phyloP scores from a whole-genome alignment of 2,329 filamentous ascomycete genomes.

The Botrytis cinerea region DNA sequence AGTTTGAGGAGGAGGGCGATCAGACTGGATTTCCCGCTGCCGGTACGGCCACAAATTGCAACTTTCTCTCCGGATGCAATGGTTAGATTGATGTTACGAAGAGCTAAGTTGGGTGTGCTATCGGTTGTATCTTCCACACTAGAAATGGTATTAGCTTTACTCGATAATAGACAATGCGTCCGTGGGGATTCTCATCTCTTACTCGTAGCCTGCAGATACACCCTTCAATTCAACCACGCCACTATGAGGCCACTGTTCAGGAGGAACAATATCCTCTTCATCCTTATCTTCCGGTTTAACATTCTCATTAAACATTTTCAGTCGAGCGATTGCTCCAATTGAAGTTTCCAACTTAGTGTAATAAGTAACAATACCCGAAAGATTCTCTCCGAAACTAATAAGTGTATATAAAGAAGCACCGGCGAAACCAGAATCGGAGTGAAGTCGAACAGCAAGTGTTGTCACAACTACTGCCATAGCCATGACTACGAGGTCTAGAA shows the following conservation, averaged over 20 bases:
- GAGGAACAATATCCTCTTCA: background rate
- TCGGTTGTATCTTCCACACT: background rate
- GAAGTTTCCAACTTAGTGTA: background rate
- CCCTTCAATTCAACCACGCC: background rate
- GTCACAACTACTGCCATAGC: constrained; percentile 24
- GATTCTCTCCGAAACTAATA: background rate
- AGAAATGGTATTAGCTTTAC: background rate
- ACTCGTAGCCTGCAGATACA: background rate
- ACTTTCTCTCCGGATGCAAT: background rate
- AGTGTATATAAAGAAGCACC: background rate
- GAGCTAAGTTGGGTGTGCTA: background rate
- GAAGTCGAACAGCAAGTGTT: background rate
- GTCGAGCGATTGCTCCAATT: background rate
- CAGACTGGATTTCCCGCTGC: background rate
- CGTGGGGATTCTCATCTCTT: background rate
- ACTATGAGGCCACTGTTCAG: background rate
- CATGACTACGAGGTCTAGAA: constrained; percentile 34
- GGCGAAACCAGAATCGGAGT: background rate
- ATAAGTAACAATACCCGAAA: background rate
- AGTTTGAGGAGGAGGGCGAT: background rate
- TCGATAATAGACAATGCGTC: background rate
- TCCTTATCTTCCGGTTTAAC: background rate
- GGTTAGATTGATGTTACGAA: background rate
- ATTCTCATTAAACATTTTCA: background rate
- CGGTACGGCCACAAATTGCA: background rate